Base-by-base conservation (phyloP, 495 filamentous ascomycete genomes). In the Daldinia loculata region DNA sequence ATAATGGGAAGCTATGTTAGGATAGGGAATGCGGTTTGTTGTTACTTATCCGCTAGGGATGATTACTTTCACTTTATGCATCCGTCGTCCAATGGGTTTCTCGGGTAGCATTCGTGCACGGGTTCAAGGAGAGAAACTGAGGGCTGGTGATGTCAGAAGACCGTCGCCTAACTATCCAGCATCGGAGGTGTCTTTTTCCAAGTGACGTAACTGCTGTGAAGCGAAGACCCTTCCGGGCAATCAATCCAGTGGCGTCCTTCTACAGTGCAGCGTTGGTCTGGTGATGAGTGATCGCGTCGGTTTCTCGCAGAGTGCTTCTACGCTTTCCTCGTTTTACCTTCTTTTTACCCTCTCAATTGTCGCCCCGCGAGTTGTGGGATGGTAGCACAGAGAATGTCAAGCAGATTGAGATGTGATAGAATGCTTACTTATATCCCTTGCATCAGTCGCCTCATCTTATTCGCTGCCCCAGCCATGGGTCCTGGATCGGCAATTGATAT, bases 391-490 rank as follows among this genome's bases (percentile, higher is more conserved):
- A 45, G 61, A 65, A 66, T 73, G 66, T 69, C 66, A 69, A 53
- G 60, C 70, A 73, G 61, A 60, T 73, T 69, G 70, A 73, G 36
- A 73, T 69, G 70, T 73, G 70, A 73, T 62, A 73, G 70, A 65
- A 65, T 73, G 41, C 52, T 45, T 58, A 73, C 52, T 45, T 58
- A 73, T 65, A 73, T 73, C 70, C 70, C 70, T 73, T 73, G 70
- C 70, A 69, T 39, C 39, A 57, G n/a, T 55, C 43, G 70, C 52
- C n/a, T 66, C 36, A 51, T 45, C 70, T 66, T 36, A 73, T 73
- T 73, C 70, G 70, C 70, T 73, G 70, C 70, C 70, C 66, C 61
- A 69, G 70, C 70, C 70, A 73, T 73, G 70, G 70, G 70, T 73
- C 66, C 56, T 53, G 39, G 70, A 73, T 73, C 70, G 70, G 70